A percentile compares a stretch with the other conserved stretches of the same genome.
These are phyloP conservation scores for Pythium rishiriense DNA, from an alignment of 352 stramenopile species.

Conservation along the genomic window DNA sequence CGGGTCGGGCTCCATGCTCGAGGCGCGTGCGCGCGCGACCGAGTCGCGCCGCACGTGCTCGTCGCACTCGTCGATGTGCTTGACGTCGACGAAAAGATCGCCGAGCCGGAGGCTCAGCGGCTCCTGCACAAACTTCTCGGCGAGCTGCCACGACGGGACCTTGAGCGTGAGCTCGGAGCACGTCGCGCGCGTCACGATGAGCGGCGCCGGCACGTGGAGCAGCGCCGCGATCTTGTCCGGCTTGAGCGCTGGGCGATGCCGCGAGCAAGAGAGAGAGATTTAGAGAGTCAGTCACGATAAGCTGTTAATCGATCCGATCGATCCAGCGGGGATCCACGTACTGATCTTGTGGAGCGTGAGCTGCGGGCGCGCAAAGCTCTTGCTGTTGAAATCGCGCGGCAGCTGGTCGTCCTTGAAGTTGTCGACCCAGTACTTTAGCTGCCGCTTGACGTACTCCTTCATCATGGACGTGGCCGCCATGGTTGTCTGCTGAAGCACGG, in stretches of 20 bases:
- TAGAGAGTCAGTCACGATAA: too few species aligned
- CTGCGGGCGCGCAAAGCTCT: slow-evolving; percentile 46
- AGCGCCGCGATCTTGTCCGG: slow-evolving; percentile 51
- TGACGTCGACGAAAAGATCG: slow-evolving; percentile 54
- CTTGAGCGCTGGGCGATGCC: slow-evolving; percentile 47
- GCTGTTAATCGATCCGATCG: too few species aligned
- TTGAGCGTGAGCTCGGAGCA: slow-evolving; percentile 58
- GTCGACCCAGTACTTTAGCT: slow-evolving; percentile 68
- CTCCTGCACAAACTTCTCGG: slow-evolving; percentile 59
- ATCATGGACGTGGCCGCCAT: slow-evolving; percentile 46
- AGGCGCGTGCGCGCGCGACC: slow-evolving; percentile 36
- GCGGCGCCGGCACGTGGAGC: slow-evolving; percentile 40
- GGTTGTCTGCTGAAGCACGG: background rate
- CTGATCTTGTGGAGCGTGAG: slow-evolving; percentile 52
- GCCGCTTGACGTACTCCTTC: slow-evolving; percentile 71
- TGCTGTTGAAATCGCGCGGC: slow-evolving; percentile 53
- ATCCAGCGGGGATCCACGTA: slow-evolving; percentile 25
- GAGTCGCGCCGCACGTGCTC: slow-evolving; percentile 35
- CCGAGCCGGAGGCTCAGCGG: slow-evolving; percentile 46
- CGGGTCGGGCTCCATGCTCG: slow-evolving; percentile 51
- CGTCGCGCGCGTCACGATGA: slow-evolving; percentile 54
- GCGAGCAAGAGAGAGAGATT: background rate
- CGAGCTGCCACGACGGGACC: slow-evolving; percentile 54
- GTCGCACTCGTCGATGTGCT: slow-evolving; percentile 49
- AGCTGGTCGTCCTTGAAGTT: slow-evolving; percentile 61